Evolutionary conservation across 768 basidiomycete genomes (phyloP).

Genomic region (Hemileccinum rubropunctum): DNA sequence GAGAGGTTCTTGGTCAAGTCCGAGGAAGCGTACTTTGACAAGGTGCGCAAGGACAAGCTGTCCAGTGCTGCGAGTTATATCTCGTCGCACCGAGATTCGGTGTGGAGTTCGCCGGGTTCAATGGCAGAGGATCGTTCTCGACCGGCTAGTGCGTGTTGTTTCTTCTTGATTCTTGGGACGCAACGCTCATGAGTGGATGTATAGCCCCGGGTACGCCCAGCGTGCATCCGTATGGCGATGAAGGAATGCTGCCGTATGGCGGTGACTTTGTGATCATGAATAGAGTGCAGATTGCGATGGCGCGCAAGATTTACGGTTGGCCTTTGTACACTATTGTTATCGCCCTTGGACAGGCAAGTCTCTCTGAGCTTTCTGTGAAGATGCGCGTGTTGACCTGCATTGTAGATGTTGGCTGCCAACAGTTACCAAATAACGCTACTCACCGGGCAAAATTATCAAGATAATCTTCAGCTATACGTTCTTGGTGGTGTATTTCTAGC

Average conservation of each 20-base stretch:
- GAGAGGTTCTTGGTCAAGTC: slow-evolving; percentile 89
- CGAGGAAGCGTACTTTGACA: slow-evolving; percentile 91
- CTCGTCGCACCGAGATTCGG: slow-evolving; percentile 76
- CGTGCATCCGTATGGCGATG: slow-evolving; percentile 44
- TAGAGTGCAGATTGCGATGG: slow-evolving; percentile 78
- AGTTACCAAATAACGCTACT: slow-evolving; percentile 94
- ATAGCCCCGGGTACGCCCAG: slow-evolving; percentile 46
- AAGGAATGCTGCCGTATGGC: slow-evolving; percentile 44
- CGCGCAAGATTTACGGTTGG: slow-evolving; percentile 80
- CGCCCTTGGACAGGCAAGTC: slow-evolving; percentile 69
- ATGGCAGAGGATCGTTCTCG: slow-evolving; percentile 62
- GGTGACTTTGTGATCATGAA: slow-evolving; percentile 80
- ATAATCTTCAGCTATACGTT: slow-evolving; percentile 81
- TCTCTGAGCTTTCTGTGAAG: neutral
- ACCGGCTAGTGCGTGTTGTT: slow-evolving; percentile 61
- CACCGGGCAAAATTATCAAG: slow-evolving; percentile 82
- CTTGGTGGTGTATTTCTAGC: slow-evolving; percentile 87
- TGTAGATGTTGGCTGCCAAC: slow-evolving; percentile 80
- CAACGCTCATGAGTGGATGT: neutral
- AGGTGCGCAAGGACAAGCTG: slow-evolving; percentile 85
- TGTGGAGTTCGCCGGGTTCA: slow-evolving; percentile 65
- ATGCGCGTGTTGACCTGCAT: slow-evolving; percentile 2
- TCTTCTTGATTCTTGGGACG: slow-evolving; percentile 10
- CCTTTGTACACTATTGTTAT: slow-evolving; percentile 90
- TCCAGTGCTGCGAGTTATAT: slow-evolving; percentile 76